phyloP scores from a whole-genome alignment of 2,329 filamentous ascomycete species.

The Xylariaceae sp. region DNA sequence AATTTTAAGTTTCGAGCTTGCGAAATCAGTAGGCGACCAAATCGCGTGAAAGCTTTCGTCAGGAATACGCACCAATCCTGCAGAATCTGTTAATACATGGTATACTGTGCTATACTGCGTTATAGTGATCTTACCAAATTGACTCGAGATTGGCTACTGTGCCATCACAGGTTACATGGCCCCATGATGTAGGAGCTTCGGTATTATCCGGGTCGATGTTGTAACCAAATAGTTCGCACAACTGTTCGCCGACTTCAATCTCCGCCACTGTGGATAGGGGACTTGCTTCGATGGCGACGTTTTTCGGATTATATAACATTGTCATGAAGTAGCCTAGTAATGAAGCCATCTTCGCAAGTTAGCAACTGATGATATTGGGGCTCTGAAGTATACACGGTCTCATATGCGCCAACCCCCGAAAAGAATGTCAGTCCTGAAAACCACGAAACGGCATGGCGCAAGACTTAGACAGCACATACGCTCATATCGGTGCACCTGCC shows the following conservation, averaged over 20 bases:
- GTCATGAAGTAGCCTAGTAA: slow-evolving; percentile 56
- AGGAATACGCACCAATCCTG: slow-evolving; percentile 26
- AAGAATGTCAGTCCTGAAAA: too few species aligned
- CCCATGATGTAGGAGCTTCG: slow-evolving; percentile 46
- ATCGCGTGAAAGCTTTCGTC: neutral
- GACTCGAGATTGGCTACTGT: slow-evolving; percentile 57
- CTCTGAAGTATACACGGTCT: neutral
- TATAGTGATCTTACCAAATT: slow-evolving; percentile 46
- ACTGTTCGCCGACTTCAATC: slow-evolving; percentile 52
- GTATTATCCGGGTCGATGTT: slow-evolving; percentile 42
- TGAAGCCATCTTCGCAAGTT: slow-evolving; percentile 45
- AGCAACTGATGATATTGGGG: neutral
- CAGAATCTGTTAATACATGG: neutral
- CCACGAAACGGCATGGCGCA: neutral
- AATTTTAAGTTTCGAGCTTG: slow-evolving; percentile 56
- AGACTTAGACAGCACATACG: slow-evolving; percentile 8
- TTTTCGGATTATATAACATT: slow-evolving; percentile 59
- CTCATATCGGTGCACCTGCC: slow-evolving; percentile 46
- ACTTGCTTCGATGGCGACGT: slow-evolving; percentile 54
- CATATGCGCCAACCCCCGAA: neutral
- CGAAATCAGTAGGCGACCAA: slow-evolving; percentile 19
- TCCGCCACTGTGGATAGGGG: slow-evolving; percentile 54
- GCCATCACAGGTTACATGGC: slow-evolving; percentile 54
- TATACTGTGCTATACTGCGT: neutral
- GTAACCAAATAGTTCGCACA: slow-evolving; percentile 55